Percentiles rank a stretch among this genome's conserved stretches.
Evolutionary conservation across 164 flowering plant genomes (phyloP).

Genomic region (Stephania yunnanensis): DNA sequence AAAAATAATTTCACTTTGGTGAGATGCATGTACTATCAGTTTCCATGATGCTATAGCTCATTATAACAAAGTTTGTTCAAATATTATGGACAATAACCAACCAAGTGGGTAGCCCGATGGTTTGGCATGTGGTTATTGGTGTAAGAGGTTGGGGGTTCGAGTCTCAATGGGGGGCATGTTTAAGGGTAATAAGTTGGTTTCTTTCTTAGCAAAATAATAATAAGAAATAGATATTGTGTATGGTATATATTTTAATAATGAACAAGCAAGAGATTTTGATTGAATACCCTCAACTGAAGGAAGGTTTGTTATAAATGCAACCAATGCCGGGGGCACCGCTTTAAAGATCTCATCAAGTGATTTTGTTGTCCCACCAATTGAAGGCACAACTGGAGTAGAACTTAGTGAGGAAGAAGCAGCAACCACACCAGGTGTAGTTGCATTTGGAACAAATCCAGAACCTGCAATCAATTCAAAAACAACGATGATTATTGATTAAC

Average conservation of each 20-base stretch:
- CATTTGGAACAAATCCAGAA: slow-evolving; percentile 30
- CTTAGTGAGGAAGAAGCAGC: slow-evolving; percentile 35
- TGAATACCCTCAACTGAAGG: slow-evolving; percentile 74
- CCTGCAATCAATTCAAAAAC: slow-evolving; percentile 18
- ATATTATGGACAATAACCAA: too few species aligned
- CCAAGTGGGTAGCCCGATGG: too few species aligned
- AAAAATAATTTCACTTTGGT: too few species aligned
- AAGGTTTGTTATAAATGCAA: slow-evolving; percentile 59
- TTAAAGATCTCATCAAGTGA: slow-evolving; percentile 52
- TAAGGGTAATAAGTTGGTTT: too few species aligned
- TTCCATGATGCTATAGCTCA: too few species aligned
- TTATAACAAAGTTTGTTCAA: too few species aligned
- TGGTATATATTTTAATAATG: neutral
- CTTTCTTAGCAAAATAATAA: too few species aligned
- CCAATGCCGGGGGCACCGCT: slow-evolving; percentile 67
- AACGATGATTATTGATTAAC: neutral
- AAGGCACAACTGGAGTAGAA: slow-evolving; percentile 23
- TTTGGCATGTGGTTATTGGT: too few species aligned
- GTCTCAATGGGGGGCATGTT: too few species aligned
- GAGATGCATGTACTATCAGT: too few species aligned
- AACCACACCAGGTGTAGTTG: slow-evolving; percentile 35
- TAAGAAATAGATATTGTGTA: too few species aligned
- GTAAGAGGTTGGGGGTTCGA: too few species aligned
- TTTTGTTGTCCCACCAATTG: slow-evolving; percentile 33
- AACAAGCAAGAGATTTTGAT: slow-evolving; percentile 1